These are phyloP conservation scores for Fereydounia khargensis DNA, from an alignment of 1,284 basidiomycete species.

Conservation along the genomic window DNA sequence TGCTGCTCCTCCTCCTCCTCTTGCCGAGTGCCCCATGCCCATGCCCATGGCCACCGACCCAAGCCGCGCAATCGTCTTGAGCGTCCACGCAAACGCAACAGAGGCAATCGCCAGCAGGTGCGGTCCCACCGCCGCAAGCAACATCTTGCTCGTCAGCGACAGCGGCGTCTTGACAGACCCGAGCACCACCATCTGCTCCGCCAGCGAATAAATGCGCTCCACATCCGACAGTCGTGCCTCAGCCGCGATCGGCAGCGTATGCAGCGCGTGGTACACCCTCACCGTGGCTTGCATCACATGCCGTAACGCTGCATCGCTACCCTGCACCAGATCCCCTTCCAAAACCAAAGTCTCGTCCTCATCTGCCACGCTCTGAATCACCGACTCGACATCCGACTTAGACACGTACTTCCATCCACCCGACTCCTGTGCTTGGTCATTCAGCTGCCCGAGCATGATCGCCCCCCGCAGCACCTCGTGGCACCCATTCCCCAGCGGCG, in stretches of 20 bases:
- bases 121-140: slow-evolving; percentile 23
- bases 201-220: slow-evolving; percentile 12
- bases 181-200: slow-evolving; percentile 22
- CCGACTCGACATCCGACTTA: slow-evolving; percentile 26
- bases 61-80: slow-evolving; percentile 15
- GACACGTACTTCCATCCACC: slow-evolving; percentile 30
- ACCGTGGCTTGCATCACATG: slow-evolving; percentile 16
- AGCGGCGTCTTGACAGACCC: slow-evolving; percentile 26
- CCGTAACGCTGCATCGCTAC: slow-evolving; percentile 15
- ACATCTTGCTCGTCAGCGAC: slow-evolving; percentile 20
- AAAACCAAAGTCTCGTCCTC: slow-evolving; percentile 8
- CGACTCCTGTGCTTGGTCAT: slow-evolving; percentile 23
- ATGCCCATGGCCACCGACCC: background rate
- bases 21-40: background rate
- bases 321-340: background rate
- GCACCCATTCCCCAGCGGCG: slow-evolving; percentile 15
- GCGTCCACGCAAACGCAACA: slow-evolving; percentile 21
- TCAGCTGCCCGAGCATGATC: slow-evolving; percentile 30
- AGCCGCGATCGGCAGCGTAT: slow-evolving; percentile 18
- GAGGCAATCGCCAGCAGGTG: slow-evolving; percentile 18
- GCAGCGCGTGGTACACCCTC: slow-evolving; percentile 23
- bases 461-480: slow-evolving; percentile 29
- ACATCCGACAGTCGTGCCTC: slow-evolving; percentile 17
- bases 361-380: slow-evolving; percentile 24
- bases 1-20: background rate